These are phyloP conservation scores for Aspergillus felis DNA, from an alignment of 2,329 filamentous ascomycete species.

Conservation along the genomic window DNA sequence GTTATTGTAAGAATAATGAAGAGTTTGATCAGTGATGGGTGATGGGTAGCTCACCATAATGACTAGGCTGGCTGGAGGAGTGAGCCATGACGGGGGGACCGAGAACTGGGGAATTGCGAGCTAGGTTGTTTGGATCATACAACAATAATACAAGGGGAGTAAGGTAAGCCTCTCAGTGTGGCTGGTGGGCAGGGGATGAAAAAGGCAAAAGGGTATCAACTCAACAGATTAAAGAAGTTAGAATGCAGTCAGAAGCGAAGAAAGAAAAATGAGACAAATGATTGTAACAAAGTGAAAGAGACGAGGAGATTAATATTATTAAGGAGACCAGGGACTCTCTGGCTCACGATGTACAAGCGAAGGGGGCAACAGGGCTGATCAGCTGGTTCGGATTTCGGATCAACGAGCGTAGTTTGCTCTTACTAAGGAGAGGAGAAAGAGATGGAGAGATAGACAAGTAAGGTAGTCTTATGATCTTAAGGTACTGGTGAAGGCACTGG, in stretches of 20 bases:
- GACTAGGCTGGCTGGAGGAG: background rate
- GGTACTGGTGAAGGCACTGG: no score
- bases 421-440: background rate
- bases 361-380: background rate
- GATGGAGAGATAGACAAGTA: background rate
- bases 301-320: background rate
- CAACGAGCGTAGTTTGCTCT: background rate
- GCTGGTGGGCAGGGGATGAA: background rate
- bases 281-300: background rate
- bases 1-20: background rate
- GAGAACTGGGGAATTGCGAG: background rate
- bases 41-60: background rate
- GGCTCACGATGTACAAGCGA: background rate
- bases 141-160: background rate
- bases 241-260: background rate
- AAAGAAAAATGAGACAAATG: background rate
- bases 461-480: background rate
- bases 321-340: background rate
- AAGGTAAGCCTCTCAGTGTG: background rate
- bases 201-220: background rate
- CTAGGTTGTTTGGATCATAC: background rate
- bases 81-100: background rate
- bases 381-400: background rate
- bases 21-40: background rate
- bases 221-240: background rate